Evolutionary conservation across 2,329 filamentous ascomycete genomes (phyloP).

Genomic region (Trichoderma pleuroti): DNA sequence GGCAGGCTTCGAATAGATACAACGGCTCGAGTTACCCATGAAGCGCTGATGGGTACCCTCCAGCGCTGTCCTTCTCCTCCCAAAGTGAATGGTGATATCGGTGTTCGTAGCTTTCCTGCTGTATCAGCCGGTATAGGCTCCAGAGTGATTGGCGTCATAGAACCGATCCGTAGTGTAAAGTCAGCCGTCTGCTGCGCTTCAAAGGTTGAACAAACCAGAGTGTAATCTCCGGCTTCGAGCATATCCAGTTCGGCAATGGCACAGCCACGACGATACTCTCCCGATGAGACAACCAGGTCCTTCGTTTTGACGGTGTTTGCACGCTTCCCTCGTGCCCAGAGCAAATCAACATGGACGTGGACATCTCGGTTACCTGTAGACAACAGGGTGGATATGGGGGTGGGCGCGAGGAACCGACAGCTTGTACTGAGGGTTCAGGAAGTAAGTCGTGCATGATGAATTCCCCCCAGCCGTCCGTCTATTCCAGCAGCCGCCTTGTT

Average conservation of each 20-base stretch:
- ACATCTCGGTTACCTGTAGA: constrained; percentile 64
- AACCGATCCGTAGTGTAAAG: constrained; percentile 73
- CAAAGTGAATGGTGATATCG: constrained; percentile 56
- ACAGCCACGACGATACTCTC: constrained; percentile 82
- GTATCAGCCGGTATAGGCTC: constrained; percentile 65
- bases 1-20: constrained; percentile 32
- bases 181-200: constrained; percentile 71
- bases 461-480: constrained; percentile 80
- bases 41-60: constrained; percentile 38
- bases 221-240: constrained; percentile 73
- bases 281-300: constrained; percentile 77
- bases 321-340: constrained; percentile 72
- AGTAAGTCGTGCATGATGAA: constrained; percentile 69
- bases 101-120: constrained; percentile 67
- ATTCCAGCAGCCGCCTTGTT: constrained; percentile 68
- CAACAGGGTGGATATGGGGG: constrained; percentile 69
- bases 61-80: constrained; percentile 38
- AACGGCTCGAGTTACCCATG: constrained; percentile 56
- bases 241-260: constrained; percentile 61
- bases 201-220: constrained; percentile 86
- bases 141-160: constrained; percentile 54
- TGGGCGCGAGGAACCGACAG: constrained; percentile 53
- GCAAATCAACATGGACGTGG: constrained; percentile 78
- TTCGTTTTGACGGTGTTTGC: constrained; percentile 66
- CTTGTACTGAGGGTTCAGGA: constrained; percentile 83